Evolutionary conservation across 352 stramenopile species (phyloP), one percentile per base, ranked within the genome.

Genomic region (Pythium utonaiense): DNA sequence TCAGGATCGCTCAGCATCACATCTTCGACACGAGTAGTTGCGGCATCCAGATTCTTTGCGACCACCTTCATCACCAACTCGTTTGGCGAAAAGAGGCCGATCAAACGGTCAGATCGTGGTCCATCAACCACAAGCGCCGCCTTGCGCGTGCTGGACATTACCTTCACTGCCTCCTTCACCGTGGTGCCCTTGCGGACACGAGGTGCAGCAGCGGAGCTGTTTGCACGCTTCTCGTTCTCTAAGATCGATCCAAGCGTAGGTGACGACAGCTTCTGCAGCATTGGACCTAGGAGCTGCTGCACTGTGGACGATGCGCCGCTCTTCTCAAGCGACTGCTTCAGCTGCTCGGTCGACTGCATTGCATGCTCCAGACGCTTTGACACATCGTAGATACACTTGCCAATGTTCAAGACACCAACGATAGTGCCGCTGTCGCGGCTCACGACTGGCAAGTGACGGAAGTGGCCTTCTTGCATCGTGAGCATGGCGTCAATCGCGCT

Each of bases 341-440:
- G 64, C 60, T 93, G 79, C 47, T 96, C 83, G 3, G 80, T 93
- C 1, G 87, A 94, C 51, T 88, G 69, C 30, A 77, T 92, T 6
- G 83, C 87, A 50, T 93, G 89, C 64, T 99, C 97, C 3, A 99
- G 80, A 7, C 97, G 97, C 66, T 91, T 93, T 3, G 98, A 99
- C 0, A 98, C 96, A 65, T 99, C 97, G 75, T 99, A 98, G 52
- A 99, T 86, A 61, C 97, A 99, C 62, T 98, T 98, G 16, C 95
- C 96, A 76, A 99, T 99, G 76, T 99, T 98, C 28, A 99, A 72
- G 28, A 99, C 75, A 52, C 97, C 97, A 17, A 95, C 92, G 31
- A 99, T 96, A 21, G 68, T 71, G 19, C 83, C 83, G 25, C 70
- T 75, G 7, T 92, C 85, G 17, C 75, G 68, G 28, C 66, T 71